These are phyloP conservation scores for Penium margaritaceum DNA, from an alignment of 139 green algal species.

Conservation along the genomic window DNA sequence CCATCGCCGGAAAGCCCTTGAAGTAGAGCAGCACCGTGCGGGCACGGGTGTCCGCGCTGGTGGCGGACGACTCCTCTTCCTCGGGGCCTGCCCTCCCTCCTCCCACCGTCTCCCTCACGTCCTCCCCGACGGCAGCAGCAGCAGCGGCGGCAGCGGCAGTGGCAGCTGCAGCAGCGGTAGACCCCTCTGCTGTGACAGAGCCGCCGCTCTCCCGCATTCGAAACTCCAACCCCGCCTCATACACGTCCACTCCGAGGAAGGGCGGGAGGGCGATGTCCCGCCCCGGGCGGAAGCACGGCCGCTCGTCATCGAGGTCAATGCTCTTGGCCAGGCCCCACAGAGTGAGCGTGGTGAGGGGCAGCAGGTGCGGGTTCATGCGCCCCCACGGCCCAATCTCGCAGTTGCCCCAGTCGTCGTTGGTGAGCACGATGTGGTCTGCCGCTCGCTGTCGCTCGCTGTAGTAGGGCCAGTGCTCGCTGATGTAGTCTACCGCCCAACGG, in stretches of 20 bases:
- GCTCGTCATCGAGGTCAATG: background rate
- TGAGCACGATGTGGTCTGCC: conserved; percentile 65
- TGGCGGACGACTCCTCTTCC: no score
- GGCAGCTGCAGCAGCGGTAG: no score
- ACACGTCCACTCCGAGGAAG: background rate
- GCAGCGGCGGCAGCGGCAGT: no score
- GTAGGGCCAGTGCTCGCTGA: conserved; percentile 53
- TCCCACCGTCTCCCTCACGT: background rate
- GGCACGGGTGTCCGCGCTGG: no score
- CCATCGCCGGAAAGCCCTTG: conserved; percentile 9
- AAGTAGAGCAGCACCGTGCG: conserved; percentile 22
- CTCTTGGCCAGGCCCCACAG: conserved; percentile 13
- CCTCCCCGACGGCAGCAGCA: no score
- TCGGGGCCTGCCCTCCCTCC: background rate
- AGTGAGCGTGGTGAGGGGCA: background rate
- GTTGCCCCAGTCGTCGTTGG: conserved; percentile 59
- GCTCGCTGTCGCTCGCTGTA: conserved; percentile 55
- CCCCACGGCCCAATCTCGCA: conserved; percentile 41
- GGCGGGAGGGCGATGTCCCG: conserved; percentile 31
- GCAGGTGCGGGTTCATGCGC: background rate
- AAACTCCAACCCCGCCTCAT: background rate
- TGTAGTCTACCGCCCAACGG: conserved; percentile 44
- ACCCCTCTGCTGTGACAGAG: no score
- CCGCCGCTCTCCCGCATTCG: background rate
- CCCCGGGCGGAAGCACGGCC: conserved; percentile 45